Conservation (phyloP, 768 basidiomycete species). For the Mycena haematopus region DNA sequence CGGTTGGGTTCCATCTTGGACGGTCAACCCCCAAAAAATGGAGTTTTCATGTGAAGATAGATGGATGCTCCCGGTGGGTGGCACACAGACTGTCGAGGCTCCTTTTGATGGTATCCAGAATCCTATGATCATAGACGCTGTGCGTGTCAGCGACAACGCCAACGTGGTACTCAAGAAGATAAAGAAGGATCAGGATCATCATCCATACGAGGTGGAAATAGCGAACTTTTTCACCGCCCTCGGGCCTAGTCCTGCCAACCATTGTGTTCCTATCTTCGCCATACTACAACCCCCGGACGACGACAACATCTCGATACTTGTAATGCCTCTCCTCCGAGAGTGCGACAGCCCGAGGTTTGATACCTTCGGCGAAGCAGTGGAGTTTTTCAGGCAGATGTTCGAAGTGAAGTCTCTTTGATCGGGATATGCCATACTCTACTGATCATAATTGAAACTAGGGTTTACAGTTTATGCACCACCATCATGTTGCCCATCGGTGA, state of each 20-base stretch:
- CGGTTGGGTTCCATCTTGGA: constrained; percentile 45
- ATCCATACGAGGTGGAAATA: constrained; percentile 41
- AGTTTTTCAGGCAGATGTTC: constrained; percentile 40
- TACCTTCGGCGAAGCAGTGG: constrained; percentile 43
- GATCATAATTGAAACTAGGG: constrained; percentile 28
- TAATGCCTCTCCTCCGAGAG: constrained; percentile 38
- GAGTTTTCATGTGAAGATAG: constrained; percentile 23
- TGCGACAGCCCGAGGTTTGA: constrained; percentile 40
- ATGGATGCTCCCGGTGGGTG: background rate
- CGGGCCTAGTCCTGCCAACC: constrained; percentile 37
- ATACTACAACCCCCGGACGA: constrained; percentile 33
- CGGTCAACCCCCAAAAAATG: constrained; percentile 10
- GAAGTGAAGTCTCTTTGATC: constrained; percentile 32
- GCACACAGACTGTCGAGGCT: background rate
- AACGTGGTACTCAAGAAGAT: constrained; percentile 32
- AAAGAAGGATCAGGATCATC: background rate
- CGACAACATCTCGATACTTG: constrained; percentile 27
- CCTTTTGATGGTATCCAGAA: background rate
- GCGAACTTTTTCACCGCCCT: constrained; percentile 29
- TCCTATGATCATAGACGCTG: constrained; percentile 36
- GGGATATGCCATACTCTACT: background rate
- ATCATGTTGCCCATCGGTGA: constrained; percentile 39
- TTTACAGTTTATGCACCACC: constrained; percentile 38
- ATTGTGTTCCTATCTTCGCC: constrained; percentile 41
- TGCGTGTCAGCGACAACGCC: constrained; percentile 35